Evolutionary conservation across 2,329 filamentous ascomycete genomes (phyloP).

Genomic region (Colletotrichum liaoningense): DNA sequence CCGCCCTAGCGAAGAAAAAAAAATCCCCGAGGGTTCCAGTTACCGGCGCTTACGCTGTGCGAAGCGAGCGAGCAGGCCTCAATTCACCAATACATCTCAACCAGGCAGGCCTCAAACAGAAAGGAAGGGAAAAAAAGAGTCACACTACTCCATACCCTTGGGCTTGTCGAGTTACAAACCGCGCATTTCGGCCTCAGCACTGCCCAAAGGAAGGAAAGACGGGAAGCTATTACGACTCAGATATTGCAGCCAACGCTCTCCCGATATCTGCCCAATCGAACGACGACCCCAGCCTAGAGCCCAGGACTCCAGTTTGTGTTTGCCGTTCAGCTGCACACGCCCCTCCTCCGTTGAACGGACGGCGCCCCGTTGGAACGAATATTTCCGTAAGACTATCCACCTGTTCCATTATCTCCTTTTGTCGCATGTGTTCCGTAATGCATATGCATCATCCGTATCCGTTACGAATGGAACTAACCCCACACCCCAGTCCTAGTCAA

Average conservation of each 20-base stretch:
- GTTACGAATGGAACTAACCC: not conserved
- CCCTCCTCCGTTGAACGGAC: not conserved
- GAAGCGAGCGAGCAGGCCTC: conserved; percentile 32
- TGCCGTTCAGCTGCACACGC: conserved; percentile 26
- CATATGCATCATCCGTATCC: not conserved
- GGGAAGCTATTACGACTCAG: conserved; percentile 6
- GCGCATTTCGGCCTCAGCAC: not conserved
- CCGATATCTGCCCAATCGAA: conserved; percentile 19
- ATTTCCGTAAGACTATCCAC: not conserved
- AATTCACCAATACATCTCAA: not conserved
- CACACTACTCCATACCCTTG: not conserved
- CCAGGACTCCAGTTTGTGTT: not conserved
- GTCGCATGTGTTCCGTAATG: not conserved
- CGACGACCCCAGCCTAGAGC: not conserved
- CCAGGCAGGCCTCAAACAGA: not conserved
- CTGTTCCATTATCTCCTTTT: not conserved
- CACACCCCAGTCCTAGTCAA: not conserved
- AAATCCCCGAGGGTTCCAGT: conserved; percentile 4
- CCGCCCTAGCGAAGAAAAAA: not conserved
- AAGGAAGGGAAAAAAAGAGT: too few relatives aligned
- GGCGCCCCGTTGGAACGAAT: conserved; percentile 22
- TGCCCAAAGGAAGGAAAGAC: conserved; percentile 2
- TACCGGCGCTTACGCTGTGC: not conserved
- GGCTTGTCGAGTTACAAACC: conserved; percentile 9
- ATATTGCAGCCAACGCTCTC: conserved; percentile 7